Evolutionary conservation across 164 flowering plant genomes (phyloP), one percentile per base, ranked within the genome.

Genomic region (Liquidambar formosana): DNA sequence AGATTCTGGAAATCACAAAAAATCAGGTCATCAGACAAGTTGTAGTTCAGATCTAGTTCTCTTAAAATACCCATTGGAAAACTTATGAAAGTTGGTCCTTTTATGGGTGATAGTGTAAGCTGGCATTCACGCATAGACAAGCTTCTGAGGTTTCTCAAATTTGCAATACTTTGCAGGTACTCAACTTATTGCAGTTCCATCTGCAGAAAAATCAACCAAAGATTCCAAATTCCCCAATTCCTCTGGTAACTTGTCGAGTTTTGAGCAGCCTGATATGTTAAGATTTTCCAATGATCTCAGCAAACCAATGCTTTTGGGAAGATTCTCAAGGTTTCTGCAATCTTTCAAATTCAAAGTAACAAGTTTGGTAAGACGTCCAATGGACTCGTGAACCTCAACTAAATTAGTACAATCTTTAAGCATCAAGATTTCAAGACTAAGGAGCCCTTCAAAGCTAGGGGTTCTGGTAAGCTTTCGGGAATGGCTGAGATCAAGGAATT

Each of bases 401-500:
- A 77, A 64, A 57, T 25, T 67, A 44, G 5, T 19, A 54, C 77
- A 73, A 22, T 9, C 51, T 22, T 66, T 19, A 21, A 77, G 64
- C 14, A 57, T 21, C 21, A 77, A 26, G 0, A 49, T 43, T 47
- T 77, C 72, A 22, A 77, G 65, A 18, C 21, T 51, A 18, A 63
- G 22, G 18, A 48, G 27, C 0, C 16, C 28, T 1, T 43, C 48
- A 26, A 74, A 58, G 57, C n/a, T 77, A 59, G 80, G 75, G 14
- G 67, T 63, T 66, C 25, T 28, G 4, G 4, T 49, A 15, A 77
- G 60, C 13, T 12, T 0, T 0, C 47, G 10, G n/a, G 64, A 77
- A 22, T 57, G 23, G 43, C 71, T n/a, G n/a, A n/a, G n/a, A n/a
- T n/a, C n/a, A n/a, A n/a, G n/a, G n/a, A n/a, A n/a, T n/a, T n/a